A percentile compares a stretch with the other conserved stretches of the same genome.
Evolutionary conservation across 2,329 filamentous ascomycete genomes (phyloP).

Genomic region (Epichloe elymi): DNA sequence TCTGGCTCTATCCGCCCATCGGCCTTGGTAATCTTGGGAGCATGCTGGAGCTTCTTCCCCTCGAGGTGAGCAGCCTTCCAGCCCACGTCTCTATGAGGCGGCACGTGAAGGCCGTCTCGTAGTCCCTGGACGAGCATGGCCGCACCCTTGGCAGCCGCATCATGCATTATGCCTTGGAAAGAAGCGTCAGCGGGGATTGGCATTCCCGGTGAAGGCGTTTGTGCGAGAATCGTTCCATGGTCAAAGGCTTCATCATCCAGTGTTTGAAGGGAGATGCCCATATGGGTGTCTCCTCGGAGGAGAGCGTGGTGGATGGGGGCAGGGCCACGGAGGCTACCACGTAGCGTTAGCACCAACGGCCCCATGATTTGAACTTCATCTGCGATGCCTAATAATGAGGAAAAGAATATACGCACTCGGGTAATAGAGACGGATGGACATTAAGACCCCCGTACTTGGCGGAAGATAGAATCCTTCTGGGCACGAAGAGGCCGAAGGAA

Average conservation of each 20-base stretch:
- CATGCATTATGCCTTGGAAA: constrained; percentile 24
- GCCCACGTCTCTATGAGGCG: constrained; percentile 34
- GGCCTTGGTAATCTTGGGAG: constrained; percentile 57
- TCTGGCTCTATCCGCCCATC: constrained; percentile 45
- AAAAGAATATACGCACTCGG: constrained; percentile 44
- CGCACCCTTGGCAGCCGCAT: constrained; percentile 53
- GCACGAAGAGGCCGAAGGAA: constrained; percentile 86
- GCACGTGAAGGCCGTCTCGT: constrained; percentile 47
- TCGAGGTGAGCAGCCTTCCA: constrained; percentile 8
- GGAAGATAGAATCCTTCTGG: constrained; percentile 54
- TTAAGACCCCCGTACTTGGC: constrained; percentile 87
- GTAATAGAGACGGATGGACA: constrained; percentile 82
- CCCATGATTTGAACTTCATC: no score
- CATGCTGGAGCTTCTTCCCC: constrained; percentile 29
- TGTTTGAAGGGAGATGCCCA: constrained; percentile 79
- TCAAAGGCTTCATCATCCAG: constrained; percentile 68
- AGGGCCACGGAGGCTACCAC: constrained; percentile 59
- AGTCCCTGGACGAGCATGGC: constrained; percentile 57
- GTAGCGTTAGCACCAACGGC: neutral
- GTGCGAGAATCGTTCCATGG: constrained; percentile 59
- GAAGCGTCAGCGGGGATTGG: constrained; percentile 32
- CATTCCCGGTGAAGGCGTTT: constrained; percentile 49
- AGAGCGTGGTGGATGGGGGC: constrained; percentile 82
- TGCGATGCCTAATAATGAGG: no score
- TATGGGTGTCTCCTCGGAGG: constrained; percentile 43